A percentile compares a stretch with the other conserved stretches of the same genome.
These are phyloP conservation scores for Penicillium freii DNA, from an alignment of 2,329 filamentous ascomycete genomes.

Conservation along the genomic window DNA sequence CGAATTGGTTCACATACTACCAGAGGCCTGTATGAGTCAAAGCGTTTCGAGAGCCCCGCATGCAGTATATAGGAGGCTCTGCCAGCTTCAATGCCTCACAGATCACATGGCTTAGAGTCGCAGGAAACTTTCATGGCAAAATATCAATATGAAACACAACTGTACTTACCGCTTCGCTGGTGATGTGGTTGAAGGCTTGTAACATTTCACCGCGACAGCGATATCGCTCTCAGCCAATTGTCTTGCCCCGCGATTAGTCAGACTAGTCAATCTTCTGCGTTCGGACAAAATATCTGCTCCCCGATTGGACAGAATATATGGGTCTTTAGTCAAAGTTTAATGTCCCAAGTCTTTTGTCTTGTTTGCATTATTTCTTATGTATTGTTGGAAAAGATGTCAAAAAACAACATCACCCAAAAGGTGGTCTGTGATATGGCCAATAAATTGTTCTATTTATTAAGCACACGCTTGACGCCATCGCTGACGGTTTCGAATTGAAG, in stretches of 20 bases:
- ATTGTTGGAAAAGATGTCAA: neutral
- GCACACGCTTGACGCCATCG: constrained; percentile 15
- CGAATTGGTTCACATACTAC: neutral
- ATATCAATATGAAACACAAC: constrained; percentile 4
- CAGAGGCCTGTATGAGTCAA: constrained; percentile 20
- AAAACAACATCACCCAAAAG: neutral
- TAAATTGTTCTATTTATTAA: neutral
- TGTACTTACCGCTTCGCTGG: constrained; percentile 25
- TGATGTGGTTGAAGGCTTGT: constrained; percentile 22
- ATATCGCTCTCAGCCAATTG: constrained; percentile 30
- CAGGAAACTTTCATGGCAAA: neutral
- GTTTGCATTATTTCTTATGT: constrained; percentile 1
- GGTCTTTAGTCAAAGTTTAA: neutral
- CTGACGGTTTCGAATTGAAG: constrained; percentile 22
- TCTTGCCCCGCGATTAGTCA: constrained; percentile 23
- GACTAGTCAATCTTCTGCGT: constrained; percentile 16
- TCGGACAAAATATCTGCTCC: neutral
- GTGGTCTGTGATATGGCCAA: neutral
- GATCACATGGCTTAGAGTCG: neutral
- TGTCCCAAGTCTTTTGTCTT: neutral
- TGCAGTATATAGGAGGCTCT: constrained; percentile 5
- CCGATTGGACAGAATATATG: constrained; percentile 9
- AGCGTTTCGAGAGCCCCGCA: constrained; percentile 18
- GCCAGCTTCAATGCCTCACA: constrained; percentile 1
- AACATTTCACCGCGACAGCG: constrained; percentile 26